These are phyloP conservation scores for Endocalyx cinctus DNA, from an alignment of 2,329 filamentous ascomycete genomes.

Conservation along the genomic window DNA sequence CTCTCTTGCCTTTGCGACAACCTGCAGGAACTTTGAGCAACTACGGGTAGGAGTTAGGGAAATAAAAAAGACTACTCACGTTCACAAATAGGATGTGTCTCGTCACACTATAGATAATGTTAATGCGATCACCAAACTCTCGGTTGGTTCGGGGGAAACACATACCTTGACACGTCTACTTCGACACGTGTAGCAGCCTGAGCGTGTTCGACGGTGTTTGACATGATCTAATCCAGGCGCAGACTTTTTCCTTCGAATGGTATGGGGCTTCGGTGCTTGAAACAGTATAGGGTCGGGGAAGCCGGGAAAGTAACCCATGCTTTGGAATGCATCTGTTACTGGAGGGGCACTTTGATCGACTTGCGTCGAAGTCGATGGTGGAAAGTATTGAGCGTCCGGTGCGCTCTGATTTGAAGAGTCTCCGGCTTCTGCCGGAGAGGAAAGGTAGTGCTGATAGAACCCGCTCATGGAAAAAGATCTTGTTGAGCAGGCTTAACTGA, in stretches of 20 bases:
- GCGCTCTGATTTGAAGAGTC: conserved; percentile 33
- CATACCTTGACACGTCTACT: conserved; percentile 76
- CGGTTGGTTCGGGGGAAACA: not conserved
- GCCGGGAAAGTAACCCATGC: conserved; percentile 44
- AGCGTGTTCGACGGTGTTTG: conserved; percentile 89
- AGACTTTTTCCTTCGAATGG: conserved; percentile 45
- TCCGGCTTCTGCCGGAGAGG: conserved; percentile 43
- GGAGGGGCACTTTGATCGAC: conserved; percentile 26
- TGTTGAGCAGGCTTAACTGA: no score
- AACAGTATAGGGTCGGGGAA: conserved; percentile 47
- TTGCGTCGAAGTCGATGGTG: conserved; percentile 27
- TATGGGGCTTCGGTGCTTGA: conserved; percentile 42
- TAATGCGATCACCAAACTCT: conserved; percentile 17
- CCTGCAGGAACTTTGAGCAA: conserved; percentile 52
- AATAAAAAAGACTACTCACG: conserved; percentile 39
- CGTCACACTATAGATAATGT: conserved; percentile 69
- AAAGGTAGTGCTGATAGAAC: conserved; percentile 52
- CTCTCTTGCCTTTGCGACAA: conserved; percentile 85
- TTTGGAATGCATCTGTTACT: conserved; percentile 40
- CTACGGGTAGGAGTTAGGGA: conserved; percentile 4
- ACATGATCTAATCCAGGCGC: conserved; percentile 60
- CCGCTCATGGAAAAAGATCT: conserved; percentile 44
- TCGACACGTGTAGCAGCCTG: conserved; percentile 89
- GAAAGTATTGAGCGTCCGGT: conserved; percentile 35
- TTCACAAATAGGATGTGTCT: conserved; percentile 81